Conservation (phyloP, 2,329 filamentous ascomycete species). For the Cyphellophora europaea region DNA sequence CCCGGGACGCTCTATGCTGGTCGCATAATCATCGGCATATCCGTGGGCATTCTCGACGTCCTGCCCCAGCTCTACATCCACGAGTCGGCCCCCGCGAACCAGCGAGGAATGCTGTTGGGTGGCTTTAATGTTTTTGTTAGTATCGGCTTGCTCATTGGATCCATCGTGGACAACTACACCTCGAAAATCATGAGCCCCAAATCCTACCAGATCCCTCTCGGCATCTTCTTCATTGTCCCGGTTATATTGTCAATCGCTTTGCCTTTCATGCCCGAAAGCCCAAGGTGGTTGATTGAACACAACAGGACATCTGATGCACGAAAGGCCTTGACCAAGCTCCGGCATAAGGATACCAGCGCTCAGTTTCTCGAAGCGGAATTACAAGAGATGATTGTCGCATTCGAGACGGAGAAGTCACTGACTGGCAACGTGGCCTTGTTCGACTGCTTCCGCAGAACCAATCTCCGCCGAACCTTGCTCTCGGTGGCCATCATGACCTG, state of each 20-base stretch:
- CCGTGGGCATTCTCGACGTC: slow-evolving; percentile 50
- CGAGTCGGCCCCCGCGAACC: slow-evolving; percentile 40
- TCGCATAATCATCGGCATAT: slow-evolving; percentile 45
- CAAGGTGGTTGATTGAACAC: slow-evolving; percentile 34
- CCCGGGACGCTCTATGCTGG: slow-evolving; percentile 47
- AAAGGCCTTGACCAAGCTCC: slow-evolving; percentile 20
- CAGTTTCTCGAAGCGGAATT: slow-evolving; percentile 21
- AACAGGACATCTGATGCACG: slow-evolving; percentile 29
- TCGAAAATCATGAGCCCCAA: slow-evolving; percentile 4
- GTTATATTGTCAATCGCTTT: slow-evolving; percentile 32
- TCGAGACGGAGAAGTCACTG: slow-evolving; percentile 25
- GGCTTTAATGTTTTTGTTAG: slow-evolving; percentile 40
- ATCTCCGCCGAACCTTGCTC: slow-evolving; percentile 40
- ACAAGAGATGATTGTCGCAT: slow-evolving; percentile 24
- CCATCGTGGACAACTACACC: slow-evolving; percentile 22
- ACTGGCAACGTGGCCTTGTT: slow-evolving; percentile 26
- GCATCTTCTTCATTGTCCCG: slow-evolving; percentile 33
- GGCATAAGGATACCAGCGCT: slow-evolving; percentile 2
- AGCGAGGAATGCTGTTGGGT: slow-evolving; percentile 38
- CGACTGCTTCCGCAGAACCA: slow-evolving; percentile 42
- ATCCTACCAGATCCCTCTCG: slow-evolving; percentile 17
- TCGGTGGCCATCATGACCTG: slow-evolving; percentile 38
- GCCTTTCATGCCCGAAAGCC: slow-evolving; percentile 34
- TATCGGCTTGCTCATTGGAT: slow-evolving; percentile 18
- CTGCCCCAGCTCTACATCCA: slow-evolving; percentile 43